Conservation (phyloP, 495 filamentous ascomycete species). For the Penicillium ochrochloron region DNA sequence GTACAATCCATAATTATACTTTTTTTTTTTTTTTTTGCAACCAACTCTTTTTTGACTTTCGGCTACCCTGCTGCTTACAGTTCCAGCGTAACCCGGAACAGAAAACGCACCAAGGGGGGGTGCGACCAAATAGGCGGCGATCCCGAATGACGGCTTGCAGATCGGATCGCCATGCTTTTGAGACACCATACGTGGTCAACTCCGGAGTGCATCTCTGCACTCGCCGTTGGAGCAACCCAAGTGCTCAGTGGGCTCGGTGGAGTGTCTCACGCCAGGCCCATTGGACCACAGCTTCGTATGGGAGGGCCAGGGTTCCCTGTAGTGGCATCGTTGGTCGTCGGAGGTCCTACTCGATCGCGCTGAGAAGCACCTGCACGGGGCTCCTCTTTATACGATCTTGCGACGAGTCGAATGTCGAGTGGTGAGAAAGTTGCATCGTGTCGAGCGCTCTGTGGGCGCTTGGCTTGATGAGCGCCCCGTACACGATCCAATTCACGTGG, state of each 20-base stretch:
- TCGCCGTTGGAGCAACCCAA: slow-evolving; percentile 27
- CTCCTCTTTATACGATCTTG: slow-evolving; percentile 4
- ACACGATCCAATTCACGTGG: not conserved
- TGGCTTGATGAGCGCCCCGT: not conserved
- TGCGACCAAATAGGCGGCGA: slow-evolving; percentile 29
- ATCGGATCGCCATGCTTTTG: slow-evolving; percentile 45
- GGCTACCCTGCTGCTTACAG: slow-evolving; percentile 12
- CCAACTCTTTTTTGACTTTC: not conserved
- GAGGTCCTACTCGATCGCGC: slow-evolving; percentile 8
- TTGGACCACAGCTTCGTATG: slow-evolving; percentile 10
- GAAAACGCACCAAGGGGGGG: slow-evolving; percentile 28
- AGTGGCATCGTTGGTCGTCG: slow-evolving; percentile 1
- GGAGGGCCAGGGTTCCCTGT: slow-evolving; percentile 19
- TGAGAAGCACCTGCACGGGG: slow-evolving; percentile 5
- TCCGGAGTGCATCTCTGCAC: slow-evolving; percentile 23
- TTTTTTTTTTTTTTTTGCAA: not conserved
- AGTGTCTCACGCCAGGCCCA: slow-evolving; percentile 15
- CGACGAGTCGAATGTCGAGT: slow-evolving; percentile 1
- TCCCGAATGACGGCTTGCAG: slow-evolving; percentile 42
- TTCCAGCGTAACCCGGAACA: slow-evolving; percentile 24
- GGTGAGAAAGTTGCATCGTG: slow-evolving; percentile 1
- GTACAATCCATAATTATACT: not conserved
- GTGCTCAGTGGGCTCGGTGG: slow-evolving; percentile 15
- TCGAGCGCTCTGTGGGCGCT: slow-evolving; percentile 7
- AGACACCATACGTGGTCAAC: slow-evolving; percentile 40